Base-by-base conservation (phyloP, 352 stramenopile species). In the Vaucheria bursata region DNA sequence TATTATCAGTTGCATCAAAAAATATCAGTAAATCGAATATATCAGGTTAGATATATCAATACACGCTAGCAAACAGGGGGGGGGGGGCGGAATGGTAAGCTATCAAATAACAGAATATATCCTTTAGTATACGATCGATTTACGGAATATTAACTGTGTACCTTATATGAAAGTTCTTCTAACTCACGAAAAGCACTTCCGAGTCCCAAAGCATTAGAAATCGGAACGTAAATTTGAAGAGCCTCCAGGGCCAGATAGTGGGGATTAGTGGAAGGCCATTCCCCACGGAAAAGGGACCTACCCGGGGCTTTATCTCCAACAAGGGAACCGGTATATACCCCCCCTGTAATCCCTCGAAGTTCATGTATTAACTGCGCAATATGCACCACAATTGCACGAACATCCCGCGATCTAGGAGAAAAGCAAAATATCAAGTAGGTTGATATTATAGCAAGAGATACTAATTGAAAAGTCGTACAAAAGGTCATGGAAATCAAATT, bases 131-230 rank as follows among this genome's bases (percentile, higher is more conserved):
- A n/a, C n/a, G n/a, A n/a, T n/a, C n/a, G n/a, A n/a, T n/a, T n/a
- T n/a, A n/a, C n/a, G n/a, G n/a, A n/a, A n/a, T n/a, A n/a, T n/a
- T n/a, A n/a, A n/a, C n/a, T n/a, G n/a, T n/a, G n/a, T 8, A 75
- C 53, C 37, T 71, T 76, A 35, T 85, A 85, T 18, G 70, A 72
- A 5, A 85, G 75, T 65, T 85, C 79, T 68, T 85, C 79, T 71
- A 85, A 66, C 74, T 85, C 79, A 29, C 68, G 50, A 64, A 85
- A 83, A 38, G 71, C 76, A 34, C 75, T 71, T 4, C 79, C 79
- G 29, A 85, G 66, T 25, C 79, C 79, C 29, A 85, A 72, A 4
- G 79, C 79, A 67, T 82, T 84, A 5, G 73, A 77, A 12, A 85
- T 78, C 7, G 79, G 79, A 4, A 85, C 79, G 50, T 84, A 85